Evolutionary conservation across 2,329 filamentous ascomycete genomes (phyloP).

Genomic region (Parastagonospora avenae): DNA sequence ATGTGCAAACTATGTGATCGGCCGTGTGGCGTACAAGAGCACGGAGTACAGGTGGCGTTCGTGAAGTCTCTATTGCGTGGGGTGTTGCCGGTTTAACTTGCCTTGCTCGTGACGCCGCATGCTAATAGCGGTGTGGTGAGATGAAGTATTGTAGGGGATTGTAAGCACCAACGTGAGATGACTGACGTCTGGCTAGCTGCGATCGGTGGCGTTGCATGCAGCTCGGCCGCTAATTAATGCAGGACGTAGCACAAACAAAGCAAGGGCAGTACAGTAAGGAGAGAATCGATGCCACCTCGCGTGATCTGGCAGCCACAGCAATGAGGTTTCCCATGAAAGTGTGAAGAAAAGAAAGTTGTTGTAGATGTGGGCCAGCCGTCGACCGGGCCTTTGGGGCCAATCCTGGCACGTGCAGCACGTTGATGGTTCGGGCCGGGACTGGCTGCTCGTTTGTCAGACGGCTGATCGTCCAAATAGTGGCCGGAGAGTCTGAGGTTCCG

Average conservation of each 20-base stretch:
- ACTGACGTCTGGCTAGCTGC: no score
- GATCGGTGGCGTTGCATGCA: no score
- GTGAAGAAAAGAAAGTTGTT: conserved; percentile 14
- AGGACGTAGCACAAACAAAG: conserved; percentile 13
- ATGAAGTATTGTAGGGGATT: no score
- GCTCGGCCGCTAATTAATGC: neutral
- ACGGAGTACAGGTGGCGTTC: no score
- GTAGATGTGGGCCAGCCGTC: conserved; percentile 3
- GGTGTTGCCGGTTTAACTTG: conserved; percentile 5
- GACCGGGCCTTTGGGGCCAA: conserved; percentile 10
- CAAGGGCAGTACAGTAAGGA: conserved; percentile 2
- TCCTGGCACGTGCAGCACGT: conserved; percentile 27
- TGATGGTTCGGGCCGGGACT: conserved; percentile 36
- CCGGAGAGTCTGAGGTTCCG: conserved; percentile 22
- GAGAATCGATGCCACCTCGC: no score
- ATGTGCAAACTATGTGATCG: conserved; percentile 13
- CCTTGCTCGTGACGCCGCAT: no score
- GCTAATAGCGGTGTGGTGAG: no score
- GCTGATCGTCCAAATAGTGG: conserved; percentile 38
- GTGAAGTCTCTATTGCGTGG: neutral
- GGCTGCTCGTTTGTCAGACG: conserved; percentile 27
- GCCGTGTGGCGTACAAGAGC: conserved; percentile 11
- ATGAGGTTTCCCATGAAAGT: neutral
- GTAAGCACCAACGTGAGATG: no score
- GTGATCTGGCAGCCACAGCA: no score